These are phyloP conservation scores for Coemansia sp. DNA, from an alignment of 192 early-diverging fungal genomes.

Conservation along the genomic window DNA sequence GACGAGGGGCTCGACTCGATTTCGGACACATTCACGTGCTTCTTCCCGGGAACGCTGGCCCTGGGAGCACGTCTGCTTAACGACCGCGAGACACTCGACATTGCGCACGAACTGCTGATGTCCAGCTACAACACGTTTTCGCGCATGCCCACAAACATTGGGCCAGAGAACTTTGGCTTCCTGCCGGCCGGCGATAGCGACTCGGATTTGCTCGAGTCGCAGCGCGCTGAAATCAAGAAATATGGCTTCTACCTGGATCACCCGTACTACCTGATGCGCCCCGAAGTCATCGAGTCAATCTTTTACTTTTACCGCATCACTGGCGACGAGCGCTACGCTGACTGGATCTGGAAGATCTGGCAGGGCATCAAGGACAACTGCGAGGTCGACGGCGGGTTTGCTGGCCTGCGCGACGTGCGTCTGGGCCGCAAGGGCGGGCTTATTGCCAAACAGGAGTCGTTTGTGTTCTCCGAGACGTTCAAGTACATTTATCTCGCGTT, in stretches of 20 bases:
- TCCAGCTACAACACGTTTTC: constrained; percentile 47
- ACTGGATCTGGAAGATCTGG: constrained; percentile 85
- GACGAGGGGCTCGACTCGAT: constrained; percentile 51
- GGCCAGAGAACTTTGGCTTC: constrained; percentile 52
- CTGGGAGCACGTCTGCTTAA: constrained; percentile 43
- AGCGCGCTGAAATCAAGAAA: constrained; percentile 43
- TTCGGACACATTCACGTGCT: constrained; percentile 48
- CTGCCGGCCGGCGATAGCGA: constrained; percentile 41
- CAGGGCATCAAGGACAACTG: constrained; percentile 81
- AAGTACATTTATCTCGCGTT: constrained; percentile 95
- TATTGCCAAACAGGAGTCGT: constrained; percentile 59
- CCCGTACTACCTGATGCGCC: constrained; percentile 72
- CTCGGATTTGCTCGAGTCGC: constrained; percentile 27
- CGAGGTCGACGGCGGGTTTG: constrained; percentile 64
- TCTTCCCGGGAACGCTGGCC: constrained; percentile 52
- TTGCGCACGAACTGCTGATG: constrained; percentile 40
- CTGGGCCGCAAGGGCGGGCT: constrained; percentile 32
- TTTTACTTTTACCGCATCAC: constrained; percentile 87
- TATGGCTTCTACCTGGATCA: constrained; percentile 49
- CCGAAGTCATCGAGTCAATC: constrained; percentile 86
- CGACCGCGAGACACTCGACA: constrained; percentile 28
- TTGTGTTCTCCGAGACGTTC: constrained; percentile 94
- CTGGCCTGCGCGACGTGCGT: constrained; percentile 53
- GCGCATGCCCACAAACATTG: constrained; percentile 49
- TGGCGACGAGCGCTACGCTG: constrained; percentile 78